These are phyloP conservation scores for Coniochaeta sp. DNA, from an alignment of 2,329 filamentous ascomycete species.

Conservation along the genomic window DNA sequence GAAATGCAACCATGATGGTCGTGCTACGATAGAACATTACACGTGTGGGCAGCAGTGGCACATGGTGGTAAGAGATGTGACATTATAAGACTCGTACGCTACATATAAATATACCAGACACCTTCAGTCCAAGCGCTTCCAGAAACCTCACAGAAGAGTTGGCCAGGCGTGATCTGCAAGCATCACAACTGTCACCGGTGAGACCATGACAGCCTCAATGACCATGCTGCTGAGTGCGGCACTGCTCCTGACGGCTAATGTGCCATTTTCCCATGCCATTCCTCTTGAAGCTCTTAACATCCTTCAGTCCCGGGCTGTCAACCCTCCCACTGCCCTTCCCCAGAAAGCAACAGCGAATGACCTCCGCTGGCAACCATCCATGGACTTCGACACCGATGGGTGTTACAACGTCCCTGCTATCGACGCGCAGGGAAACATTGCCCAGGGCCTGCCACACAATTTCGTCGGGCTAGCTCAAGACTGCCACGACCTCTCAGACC, in stretches of 20 bases:
- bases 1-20: background rate
- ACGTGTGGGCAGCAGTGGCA: background rate
- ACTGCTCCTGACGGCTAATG: background rate
- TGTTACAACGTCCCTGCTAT: slow-evolving; percentile 41
- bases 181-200: background rate
- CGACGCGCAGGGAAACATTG: slow-evolving; percentile 23
- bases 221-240: background rate
- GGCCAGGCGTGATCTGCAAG: background rate
- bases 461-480: slow-evolving; percentile 10
- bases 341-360: slow-evolving; percentile 23
- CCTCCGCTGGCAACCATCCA: slow-evolving; percentile 25
- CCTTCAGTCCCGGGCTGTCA: background rate
- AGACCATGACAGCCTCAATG: background rate
- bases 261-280: background rate
- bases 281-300: background rate
- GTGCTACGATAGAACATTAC: background rate
- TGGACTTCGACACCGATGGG: slow-evolving; percentile 31
- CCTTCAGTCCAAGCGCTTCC: background rate
- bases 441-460: slow-evolving; percentile 15
- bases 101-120: background rate
- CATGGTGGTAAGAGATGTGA: background rate
- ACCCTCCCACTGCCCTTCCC: slow-evolving; percentile 13
- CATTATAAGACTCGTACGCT: background rate
- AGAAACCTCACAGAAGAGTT: background rate
- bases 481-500: slow-evolving; percentile 17